Percentiles rank a stretch among this genome's conserved stretches.
These are phyloP conservation scores for Stenogyne calaminthoides DNA, from an alignment of 305 asterid species.

Conservation along the genomic window DNA sequence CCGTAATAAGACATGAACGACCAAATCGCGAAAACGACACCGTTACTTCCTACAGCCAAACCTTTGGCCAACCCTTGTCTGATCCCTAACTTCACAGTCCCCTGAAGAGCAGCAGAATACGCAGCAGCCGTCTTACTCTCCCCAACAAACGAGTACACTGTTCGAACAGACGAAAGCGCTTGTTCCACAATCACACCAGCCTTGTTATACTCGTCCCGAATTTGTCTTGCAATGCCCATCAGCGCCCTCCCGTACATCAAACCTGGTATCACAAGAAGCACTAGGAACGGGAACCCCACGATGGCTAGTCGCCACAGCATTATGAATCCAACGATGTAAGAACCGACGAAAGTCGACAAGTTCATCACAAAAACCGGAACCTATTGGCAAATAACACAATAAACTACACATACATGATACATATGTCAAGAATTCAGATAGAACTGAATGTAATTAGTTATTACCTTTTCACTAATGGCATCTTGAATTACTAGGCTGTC, in stretches of 20 bases:
- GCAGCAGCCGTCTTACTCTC: slow-evolving; percentile 57
- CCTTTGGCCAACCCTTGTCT: slow-evolving; percentile 94
- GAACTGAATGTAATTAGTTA: not conserved
- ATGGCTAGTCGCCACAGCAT: slow-evolving; percentile 81
- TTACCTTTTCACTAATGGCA: slow-evolving; percentile 86
- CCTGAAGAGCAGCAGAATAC: slow-evolving; percentile 79
- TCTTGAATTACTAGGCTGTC: slow-evolving; percentile 93
- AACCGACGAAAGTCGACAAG: slow-evolving; percentile 64
- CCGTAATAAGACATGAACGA: slow-evolving; percentile 86
- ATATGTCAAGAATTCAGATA: not conserved
- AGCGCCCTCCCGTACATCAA: slow-evolving; percentile 81
- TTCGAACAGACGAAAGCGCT: slow-evolving; percentile 81
- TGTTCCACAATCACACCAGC: slow-evolving; percentile 79
- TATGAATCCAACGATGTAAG: slow-evolving; percentile 67
- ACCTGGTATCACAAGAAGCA: slow-evolving; percentile 78
- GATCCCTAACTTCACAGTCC: slow-evolving; percentile 70
- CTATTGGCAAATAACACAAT: slow-evolving; percentile 33
- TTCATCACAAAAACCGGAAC: slow-evolving; percentile 83
- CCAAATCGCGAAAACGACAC: slow-evolving; percentile 89
- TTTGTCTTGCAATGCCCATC: slow-evolving; percentile 64
- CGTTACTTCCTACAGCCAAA: slow-evolving; percentile 87
- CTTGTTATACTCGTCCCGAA: slow-evolving; percentile 68
- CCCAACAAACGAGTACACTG: slow-evolving; percentile 85
- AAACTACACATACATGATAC: not conserved
- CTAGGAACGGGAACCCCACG: slow-evolving; percentile 74